These are phyloP conservation scores for Royoungia palumana DNA, from an alignment of 768 basidiomycete species.

Conservation along the genomic window DNA sequence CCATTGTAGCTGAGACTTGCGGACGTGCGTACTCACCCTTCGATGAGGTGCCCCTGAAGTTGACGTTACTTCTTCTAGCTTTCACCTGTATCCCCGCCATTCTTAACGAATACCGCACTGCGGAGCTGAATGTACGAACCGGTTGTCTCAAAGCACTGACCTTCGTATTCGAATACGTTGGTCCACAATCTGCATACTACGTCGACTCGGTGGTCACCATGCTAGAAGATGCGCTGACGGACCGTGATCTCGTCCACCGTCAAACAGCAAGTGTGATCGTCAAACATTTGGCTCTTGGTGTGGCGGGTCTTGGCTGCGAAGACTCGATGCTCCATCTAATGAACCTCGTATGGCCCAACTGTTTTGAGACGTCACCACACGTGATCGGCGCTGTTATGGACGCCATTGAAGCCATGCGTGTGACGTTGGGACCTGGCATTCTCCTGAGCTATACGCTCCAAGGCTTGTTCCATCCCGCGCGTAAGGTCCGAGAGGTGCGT, in stretches of 20 bases:
- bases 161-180: constrained; percentile 99
- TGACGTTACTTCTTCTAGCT: constrained; percentile 40
- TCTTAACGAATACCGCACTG: constrained; percentile 96
- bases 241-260: constrained; percentile 96
- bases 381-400: constrained; percentile 99
- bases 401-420: constrained; percentile 95
- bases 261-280: constrained; percentile 98
- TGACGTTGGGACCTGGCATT: constrained; percentile 91
- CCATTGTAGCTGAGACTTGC: constrained; percentile 91
- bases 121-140: constrained; percentile 96
- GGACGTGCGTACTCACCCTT: constrained; percentile 46
- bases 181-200: constrained; percentile 94
- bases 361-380: constrained; percentile 97
- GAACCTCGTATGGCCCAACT: constrained; percentile 99
- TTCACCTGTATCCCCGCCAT: constrained; percentile 99
- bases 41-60: background rate
- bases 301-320: constrained; percentile 95
- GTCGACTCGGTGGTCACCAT: constrained; percentile 96
- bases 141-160: constrained; percentile 98
- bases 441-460: constrained; percentile 90
- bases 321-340: constrained; percentile 97
- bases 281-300: constrained; percentile 95
- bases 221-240: constrained; percentile 97
- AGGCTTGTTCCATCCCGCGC: constrained; percentile 94
- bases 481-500: constrained; percentile 91